These are phyloP conservation scores for Scytalidium sp. DNA, from an alignment of 2,329 filamentous ascomycete genomes.

Conservation along the genomic window DNA sequence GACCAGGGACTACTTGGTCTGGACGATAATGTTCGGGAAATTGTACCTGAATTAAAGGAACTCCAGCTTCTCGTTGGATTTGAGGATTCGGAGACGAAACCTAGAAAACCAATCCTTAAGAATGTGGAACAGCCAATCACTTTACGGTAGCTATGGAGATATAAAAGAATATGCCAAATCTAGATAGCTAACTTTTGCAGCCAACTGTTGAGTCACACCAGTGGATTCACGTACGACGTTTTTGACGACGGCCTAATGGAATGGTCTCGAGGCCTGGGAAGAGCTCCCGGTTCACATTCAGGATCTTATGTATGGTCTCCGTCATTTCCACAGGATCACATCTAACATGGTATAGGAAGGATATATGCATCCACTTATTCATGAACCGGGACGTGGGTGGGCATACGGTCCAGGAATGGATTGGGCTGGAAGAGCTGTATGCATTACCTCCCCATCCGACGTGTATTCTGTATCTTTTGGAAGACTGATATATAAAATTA, in stretches of 20 bases:
- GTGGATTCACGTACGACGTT: background rate
- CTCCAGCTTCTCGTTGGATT: conserved; percentile 1
- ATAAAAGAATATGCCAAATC: background rate
- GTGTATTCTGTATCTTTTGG: no score
- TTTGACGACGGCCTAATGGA: background rate
- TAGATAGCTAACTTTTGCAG: background rate
- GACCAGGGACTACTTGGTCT: conserved; percentile 46
- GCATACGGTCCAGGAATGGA: conserved; percentile 2
- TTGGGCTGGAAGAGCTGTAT: no score
- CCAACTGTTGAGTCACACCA: background rate
- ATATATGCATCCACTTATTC: conserved; percentile 5
- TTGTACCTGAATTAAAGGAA: conserved; percentile 3
- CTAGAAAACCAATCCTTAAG: conserved; percentile 1
- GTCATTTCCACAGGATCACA: background rate
- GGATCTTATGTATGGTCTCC: no score
- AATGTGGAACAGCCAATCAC: background rate
- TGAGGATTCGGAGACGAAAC: background rate
- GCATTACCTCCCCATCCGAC: no score
- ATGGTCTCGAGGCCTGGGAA: background rate
- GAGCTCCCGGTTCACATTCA: no score
- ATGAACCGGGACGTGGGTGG: conserved; percentile 2
- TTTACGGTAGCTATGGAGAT: background rate
- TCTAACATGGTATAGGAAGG: background rate
- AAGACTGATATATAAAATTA: no score
- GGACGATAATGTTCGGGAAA: conserved; percentile 37